These are phyloP conservation scores for Ascocoryne sarcoides DNA, from an alignment of 2,329 filamentous ascomycete species.

Conservation along the genomic window DNA sequence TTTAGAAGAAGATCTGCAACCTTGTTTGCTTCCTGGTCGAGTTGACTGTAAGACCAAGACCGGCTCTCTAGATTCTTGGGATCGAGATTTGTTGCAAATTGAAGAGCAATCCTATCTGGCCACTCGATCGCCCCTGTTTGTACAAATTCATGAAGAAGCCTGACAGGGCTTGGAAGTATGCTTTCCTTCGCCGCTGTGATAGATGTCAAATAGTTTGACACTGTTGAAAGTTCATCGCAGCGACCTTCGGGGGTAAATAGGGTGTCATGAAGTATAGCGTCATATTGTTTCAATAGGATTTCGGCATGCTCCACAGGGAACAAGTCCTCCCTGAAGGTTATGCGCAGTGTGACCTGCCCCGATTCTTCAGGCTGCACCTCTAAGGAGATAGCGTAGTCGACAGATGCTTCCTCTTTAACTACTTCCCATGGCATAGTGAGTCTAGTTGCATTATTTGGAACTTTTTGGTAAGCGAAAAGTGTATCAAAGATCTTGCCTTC, in stretches of 20 bases:
- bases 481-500: slow-evolving; percentile 71
- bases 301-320: slow-evolving; percentile 60
- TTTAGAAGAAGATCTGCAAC: slow-evolving; percentile 56
- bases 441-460: slow-evolving; percentile 14
- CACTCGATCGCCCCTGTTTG: slow-evolving; percentile 48
- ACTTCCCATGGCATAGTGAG: slow-evolving; percentile 45
- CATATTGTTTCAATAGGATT: slow-evolving; percentile 63
- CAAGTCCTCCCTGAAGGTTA: slow-evolving; percentile 57
- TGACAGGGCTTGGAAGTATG: slow-evolving; percentile 45
- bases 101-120: slow-evolving; percentile 59
- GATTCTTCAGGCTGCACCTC: slow-evolving; percentile 55
- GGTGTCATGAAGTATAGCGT: slow-evolving; percentile 53
- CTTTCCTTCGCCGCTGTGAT: slow-evolving; percentile 52
- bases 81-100: slow-evolving; percentile 58
- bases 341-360: slow-evolving; percentile 46
- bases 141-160: slow-evolving; percentile 69
- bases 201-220: slow-evolving; percentile 45
- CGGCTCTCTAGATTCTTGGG: slow-evolving; percentile 36
- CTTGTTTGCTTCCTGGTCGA: slow-evolving; percentile 62
- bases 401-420: slow-evolving; percentile 55
- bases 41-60: slow-evolving; percentile 65
- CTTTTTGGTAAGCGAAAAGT: slow-evolving; percentile 74
- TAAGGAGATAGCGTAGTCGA: slow-evolving; percentile 74
- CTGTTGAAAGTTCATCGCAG: slow-evolving; percentile 16
- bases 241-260: slow-evolving; percentile 38